Conservation (phyloP, 331 rosid species). For the Saraca asoca region DNA sequence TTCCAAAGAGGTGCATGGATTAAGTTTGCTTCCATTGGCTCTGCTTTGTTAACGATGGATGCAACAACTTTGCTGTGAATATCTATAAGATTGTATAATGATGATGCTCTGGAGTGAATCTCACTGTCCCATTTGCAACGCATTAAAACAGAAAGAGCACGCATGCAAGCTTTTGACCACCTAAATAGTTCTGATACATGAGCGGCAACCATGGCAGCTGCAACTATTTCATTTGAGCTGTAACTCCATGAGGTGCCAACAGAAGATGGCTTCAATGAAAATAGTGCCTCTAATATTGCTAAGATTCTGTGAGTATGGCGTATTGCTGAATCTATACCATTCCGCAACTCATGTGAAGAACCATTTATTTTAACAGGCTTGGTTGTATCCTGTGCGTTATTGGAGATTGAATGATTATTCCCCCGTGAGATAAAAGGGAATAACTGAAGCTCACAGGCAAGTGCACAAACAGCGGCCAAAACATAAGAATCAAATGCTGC, state of each 20-base stretch:
- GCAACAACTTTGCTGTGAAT: slow-evolving; percentile 93
- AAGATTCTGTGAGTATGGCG: slow-evolving; percentile 86
- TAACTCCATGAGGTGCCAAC: slow-evolving; percentile 95
- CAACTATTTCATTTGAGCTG: slow-evolving; percentile 96
- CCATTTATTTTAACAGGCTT: slow-evolving; percentile 64
- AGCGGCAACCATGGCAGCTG: slow-evolving; percentile 99
- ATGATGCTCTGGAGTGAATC: slow-evolving; percentile 83
- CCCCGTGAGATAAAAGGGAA: slow-evolving; percentile 74
- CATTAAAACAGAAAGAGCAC: slow-evolving; percentile 82
- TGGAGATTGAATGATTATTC: slow-evolving; percentile 48
- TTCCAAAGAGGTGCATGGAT: slow-evolving; percentile 56
- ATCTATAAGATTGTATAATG: slow-evolving; percentile 88
- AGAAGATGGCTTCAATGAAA: slow-evolving; percentile 88
- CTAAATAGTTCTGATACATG: slow-evolving; percentile 93
- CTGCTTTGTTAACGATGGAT: slow-evolving; percentile 83
- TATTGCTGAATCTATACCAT: slow-evolving; percentile 75
- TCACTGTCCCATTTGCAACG: slow-evolving; percentile 92
- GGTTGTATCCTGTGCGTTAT: slow-evolving; percentile 44
- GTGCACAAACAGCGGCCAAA: slow-evolving; percentile 96
- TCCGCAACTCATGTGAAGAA: slow-evolving; percentile 57
- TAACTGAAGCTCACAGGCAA: slow-evolving; percentile 90
- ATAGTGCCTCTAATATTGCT: slow-evolving; percentile 90
- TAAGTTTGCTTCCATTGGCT: slow-evolving; percentile 82
- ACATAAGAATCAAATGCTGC: slow-evolving; percentile 97
- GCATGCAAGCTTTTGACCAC: slow-evolving; percentile 96